A percentile compares a stretch with the other conserved stretches of the same genome.
phyloP scores from a whole-genome alignment of 208 protist genomes.

The Crithidia fasciculata region DNA sequence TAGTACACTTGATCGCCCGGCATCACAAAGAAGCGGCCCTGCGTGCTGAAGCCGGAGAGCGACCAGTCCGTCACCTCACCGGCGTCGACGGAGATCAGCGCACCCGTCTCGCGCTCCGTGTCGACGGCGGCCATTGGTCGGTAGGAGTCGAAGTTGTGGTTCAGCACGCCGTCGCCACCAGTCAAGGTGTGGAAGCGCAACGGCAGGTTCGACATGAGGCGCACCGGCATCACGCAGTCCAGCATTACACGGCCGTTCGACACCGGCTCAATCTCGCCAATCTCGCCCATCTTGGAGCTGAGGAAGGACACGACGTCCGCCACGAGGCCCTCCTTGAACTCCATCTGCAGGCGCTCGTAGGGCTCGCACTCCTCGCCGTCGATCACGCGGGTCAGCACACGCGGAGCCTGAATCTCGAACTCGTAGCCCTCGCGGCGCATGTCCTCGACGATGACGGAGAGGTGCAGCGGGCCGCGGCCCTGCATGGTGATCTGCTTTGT shows the following conservation, averaged over 20 bases:
- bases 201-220: conserved; percentile 85
- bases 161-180: conserved; percentile 85
- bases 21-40: conserved; percentile 89
- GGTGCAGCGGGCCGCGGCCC: conserved; percentile 96
- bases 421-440: conserved; percentile 98
- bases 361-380: conserved; percentile 87
- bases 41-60: conserved; percentile 67
- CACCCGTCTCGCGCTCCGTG: conserved; percentile 80
- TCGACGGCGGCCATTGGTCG: conserved; percentile 68
- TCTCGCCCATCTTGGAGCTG: conserved; percentile 86
- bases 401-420: conserved; percentile 94
- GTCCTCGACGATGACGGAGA: conserved; percentile 97
- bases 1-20: conserved; percentile 89
- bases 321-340: conserved; percentile 82
- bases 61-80: conserved; percentile 90
- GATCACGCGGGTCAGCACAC: conserved; percentile 85
- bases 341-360: conserved; percentile 79
- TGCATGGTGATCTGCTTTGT: conserved; percentile 81
- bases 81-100: conserved; percentile 86
- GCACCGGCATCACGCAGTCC: conserved; percentile 90
- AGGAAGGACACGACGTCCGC: conserved; percentile 86
- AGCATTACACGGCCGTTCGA: conserved; percentile 78
- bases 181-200: conserved; percentile 89
- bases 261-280: conserved; percentile 86
- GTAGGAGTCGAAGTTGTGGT: conserved; percentile 91